These are phyloP conservation scores for Venturia nashicola DNA, from an alignment of 2,329 filamentous ascomycete species.

Conservation along the genomic window DNA sequence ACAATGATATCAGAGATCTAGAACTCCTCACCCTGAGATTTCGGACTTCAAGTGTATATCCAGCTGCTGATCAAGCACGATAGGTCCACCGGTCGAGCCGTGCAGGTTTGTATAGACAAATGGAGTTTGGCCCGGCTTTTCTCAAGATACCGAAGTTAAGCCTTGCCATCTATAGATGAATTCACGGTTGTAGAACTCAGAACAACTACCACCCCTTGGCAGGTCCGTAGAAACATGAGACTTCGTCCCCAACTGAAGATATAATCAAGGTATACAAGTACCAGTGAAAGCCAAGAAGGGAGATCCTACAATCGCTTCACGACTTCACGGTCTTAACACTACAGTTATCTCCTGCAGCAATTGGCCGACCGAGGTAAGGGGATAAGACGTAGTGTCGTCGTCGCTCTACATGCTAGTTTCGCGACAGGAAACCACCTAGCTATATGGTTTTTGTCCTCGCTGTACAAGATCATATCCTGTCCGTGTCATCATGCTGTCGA, in stretches of 20 bases:
- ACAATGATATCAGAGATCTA: background rate
- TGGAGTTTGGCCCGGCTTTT: background rate
- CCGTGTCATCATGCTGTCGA: background rate
- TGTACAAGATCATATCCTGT: background rate
- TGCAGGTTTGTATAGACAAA: background rate
- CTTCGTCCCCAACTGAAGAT: background rate
- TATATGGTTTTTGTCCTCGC: background rate
- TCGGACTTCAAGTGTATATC: background rate
- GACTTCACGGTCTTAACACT: background rate
- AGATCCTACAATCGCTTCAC: background rate
- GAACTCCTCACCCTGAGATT: background rate
- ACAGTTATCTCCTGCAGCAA: background rate
- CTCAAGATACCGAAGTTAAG: background rate
- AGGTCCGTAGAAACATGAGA: background rate
- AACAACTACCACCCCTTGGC: background rate
- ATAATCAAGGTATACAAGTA: background rate
- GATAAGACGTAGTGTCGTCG: background rate
- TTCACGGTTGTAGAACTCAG: background rate
- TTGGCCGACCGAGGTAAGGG: constrained; percentile 1
- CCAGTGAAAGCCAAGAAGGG: background rate
- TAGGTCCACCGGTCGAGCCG: background rate
- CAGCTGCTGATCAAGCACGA: background rate
- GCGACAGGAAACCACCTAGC: too few species aligned
- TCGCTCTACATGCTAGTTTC: background rate
- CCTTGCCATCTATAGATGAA: background rate